Base-by-base conservation (phyloP, 2,329 filamentous ascomycete species). In the Fusarium heterosporum region DNA sequence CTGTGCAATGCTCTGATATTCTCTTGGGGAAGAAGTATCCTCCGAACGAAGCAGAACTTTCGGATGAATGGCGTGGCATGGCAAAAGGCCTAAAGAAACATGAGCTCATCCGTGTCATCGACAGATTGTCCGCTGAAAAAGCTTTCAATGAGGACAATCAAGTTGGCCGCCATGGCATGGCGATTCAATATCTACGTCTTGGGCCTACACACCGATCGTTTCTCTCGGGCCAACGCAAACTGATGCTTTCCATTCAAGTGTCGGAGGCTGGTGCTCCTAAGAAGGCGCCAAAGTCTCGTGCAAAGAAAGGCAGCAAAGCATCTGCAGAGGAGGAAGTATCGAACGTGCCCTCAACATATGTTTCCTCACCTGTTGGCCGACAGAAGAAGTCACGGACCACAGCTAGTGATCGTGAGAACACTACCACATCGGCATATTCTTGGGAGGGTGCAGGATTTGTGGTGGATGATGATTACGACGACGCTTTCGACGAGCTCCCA, bases 51-150 rank as follows among this genome's bases (percentile, higher is more conserved):
- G 81, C 84, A 14, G 73, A 81, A 4, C 74, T 80, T 6, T 87
- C 89, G 36, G 82, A 86, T 36, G 78, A 85, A 17, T 86, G 89
- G 58, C 89, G 88, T 76, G 93, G 93, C 14, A 84, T 85, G 40
- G 93, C 91, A 14, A 87, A 85, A 64, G 82, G 87, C 16, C 79
- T 97, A 69, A 89, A 90, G 58, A 88, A 90, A 72, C 87, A 89
- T 34, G 92, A 96, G 73, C 85, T 93, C 13, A 91, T 97, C 74
- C 89, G 93, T 38, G 83, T 98, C n/a, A 93, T 97, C 71, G 88
- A 93, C 73, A 85, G 87, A 46, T 82, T 99, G 11, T 80, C 92
- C 9, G 86, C 86, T 7, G 91, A 96, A 72, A 89, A 90, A 42
- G 92, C 89, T 8, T 80, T 99, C 26, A 78, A 76, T 14, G 93